Base-by-base conservation (phyloP, 306 rosid genomes). In the Luffa acutangula region DNA sequence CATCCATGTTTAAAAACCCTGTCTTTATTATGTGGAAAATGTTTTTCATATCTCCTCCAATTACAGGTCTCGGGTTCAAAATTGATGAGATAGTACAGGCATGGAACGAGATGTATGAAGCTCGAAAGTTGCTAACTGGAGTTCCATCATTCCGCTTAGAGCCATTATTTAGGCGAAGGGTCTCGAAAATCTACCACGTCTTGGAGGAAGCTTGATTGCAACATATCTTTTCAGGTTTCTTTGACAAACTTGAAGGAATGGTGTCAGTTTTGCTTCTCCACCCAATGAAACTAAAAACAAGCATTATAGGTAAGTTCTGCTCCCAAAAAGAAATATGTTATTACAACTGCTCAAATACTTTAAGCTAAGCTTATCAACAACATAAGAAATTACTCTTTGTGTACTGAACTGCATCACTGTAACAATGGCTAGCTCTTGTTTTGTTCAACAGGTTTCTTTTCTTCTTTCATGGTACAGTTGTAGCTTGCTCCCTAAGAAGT, bases 61-160 rank as follows among this genome's bases (percentile, higher is more conserved):
- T 58, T 62, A 41, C 93, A 93, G 97, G 97, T 84, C 62, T 87
- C 10, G 90, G 89, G 74, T 95, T 90, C 89, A 89, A 88, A 78
- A 90, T 91, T 67, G 97, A 95, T 33, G 97, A 92, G 88, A 91
- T 91, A 79, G 89, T 91, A 39, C 93, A 87, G 80, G 97, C 94
- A 58, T 91, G 98, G 97, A 89, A 89, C 71, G 97, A 95, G 83
- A 95, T 93, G 92, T 80, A 85, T 39, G 95, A 93, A 87, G 97
- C 99, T 65, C 91, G 88, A 76, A 91, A 78, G 88, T 93, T 87
- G 89, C 89, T 58, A 75, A 82, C 80, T 81, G 93, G 87, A 80
- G 81, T 95, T 88, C 92, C 90, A 15, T 90, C 99, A 58, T 93
- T 90, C 85, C 91, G 97, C 73, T 82, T 93, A 82, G 96, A 93